These are phyloP conservation scores for Dryadomyces sulphureus DNA, from an alignment of 2,329 filamentous ascomycete species.

Conservation along the genomic window DNA sequence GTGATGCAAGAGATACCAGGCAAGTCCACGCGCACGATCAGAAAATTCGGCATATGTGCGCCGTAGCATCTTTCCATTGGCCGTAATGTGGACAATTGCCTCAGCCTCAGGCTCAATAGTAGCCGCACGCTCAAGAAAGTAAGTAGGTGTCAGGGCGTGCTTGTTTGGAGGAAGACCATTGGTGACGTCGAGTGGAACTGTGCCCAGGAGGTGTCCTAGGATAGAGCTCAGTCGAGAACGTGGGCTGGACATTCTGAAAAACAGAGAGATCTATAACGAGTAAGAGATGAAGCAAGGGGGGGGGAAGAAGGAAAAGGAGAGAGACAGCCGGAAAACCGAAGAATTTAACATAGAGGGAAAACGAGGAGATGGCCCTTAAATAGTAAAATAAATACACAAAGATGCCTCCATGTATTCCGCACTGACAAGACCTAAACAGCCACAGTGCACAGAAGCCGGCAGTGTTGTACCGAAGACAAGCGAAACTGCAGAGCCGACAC, in stretches of 20 bases:
- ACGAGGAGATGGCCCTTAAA: too few species aligned
- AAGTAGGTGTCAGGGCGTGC: conserved; percentile 73
- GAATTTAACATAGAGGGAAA: neutral
- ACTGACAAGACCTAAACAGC: too few species aligned
- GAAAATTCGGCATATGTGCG: conserved; percentile 71
- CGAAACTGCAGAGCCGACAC: neutral
- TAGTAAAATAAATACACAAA: too few species aligned
- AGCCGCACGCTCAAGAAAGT: conserved; percentile 68
- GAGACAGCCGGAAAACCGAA: neutral
- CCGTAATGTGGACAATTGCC: conserved; percentile 74
- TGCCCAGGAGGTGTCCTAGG: conserved; percentile 31
- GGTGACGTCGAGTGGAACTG: conserved; percentile 2
- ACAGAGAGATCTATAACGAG: neutral
- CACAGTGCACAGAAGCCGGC: too few species aligned
- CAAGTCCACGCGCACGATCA: conserved; percentile 73
- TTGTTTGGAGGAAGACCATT: conserved; percentile 31
- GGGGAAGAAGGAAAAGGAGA: neutral
- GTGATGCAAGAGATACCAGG: conserved; percentile 71
- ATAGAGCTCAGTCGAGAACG: conserved; percentile 45
- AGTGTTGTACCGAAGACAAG: neutral
- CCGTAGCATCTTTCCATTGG: conserved; percentile 58
- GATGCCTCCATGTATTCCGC: too few species aligned
- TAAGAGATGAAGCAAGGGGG: neutral
- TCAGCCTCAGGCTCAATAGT: conserved; percentile 73
- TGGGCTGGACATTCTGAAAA: conserved; percentile 51